A percentile compares a stretch with the other conserved stretches of the same genome.
phyloP scores from a whole-genome alignment of 2,329 filamentous ascomycete genomes.

The Chrysoporthe puriensis region DNA sequence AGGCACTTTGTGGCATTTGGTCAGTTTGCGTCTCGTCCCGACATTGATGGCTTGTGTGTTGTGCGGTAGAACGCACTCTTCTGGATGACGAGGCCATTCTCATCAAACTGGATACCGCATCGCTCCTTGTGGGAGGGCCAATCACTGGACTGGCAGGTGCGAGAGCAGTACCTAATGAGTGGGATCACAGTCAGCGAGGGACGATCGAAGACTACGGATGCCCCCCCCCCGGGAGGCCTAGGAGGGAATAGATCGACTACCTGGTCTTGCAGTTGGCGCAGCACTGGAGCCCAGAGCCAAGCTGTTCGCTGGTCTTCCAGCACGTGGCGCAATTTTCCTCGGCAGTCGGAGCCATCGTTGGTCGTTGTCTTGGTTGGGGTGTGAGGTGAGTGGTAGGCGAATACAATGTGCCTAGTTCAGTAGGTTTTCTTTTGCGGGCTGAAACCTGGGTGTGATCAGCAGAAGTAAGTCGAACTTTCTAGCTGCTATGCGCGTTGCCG shows the following conservation, averaged over 20 bases:
- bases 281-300: not conserved
- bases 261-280: constrained; percentile 1
- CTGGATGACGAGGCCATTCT: constrained; percentile 5
- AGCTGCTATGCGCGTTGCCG: no score
- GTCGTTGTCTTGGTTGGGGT: not conserved
- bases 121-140: not conserved
- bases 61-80: not conserved
- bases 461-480: no score
- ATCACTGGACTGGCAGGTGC: not conserved
- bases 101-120: not conserved
- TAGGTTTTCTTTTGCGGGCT: no score
- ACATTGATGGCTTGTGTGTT: not conserved
- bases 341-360: not conserved
- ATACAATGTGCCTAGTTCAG: no score
- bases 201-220: not conserved
- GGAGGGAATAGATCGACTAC: not conserved
- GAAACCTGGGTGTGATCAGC: no score
- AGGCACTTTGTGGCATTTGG: not conserved
- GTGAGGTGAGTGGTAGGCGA: no score
- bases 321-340: not conserved
- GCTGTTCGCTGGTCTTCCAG: not conserved
- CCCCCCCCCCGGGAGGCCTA: not conserved
- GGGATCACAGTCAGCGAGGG: not conserved
- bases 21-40: not conserved
- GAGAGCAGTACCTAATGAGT: constrained; percentile 1